phyloP scores from a whole-genome alignment of 257 asterid species.

The Nicotiana obtusifolia region DNA sequence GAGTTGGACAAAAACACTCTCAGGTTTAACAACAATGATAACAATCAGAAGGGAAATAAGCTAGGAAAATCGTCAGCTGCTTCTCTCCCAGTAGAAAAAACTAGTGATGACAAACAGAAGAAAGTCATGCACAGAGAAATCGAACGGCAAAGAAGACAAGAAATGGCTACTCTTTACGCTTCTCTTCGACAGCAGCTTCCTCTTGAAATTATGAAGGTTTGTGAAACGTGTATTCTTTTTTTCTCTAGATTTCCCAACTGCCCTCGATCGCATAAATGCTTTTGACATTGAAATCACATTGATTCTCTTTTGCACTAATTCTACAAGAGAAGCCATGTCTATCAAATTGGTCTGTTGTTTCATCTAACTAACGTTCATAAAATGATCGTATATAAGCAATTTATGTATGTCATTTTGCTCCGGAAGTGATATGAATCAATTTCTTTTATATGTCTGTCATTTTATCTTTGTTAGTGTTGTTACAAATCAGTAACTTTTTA shows the following conservation, averaged over 20 bases:
- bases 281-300: too few species aligned
- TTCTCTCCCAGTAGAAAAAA: background rate
- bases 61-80: background rate
- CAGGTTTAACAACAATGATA: background rate
- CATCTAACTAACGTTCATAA: too few species aligned
- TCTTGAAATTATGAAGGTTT: slow-evolving; percentile 46
- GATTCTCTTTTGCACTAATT: too few species aligned
- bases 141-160: slow-evolving; percentile 58
- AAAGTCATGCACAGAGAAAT: slow-evolving; percentile 34
- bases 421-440: too few species aligned
- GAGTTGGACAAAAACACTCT: background rate
- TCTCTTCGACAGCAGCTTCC: slow-evolving; percentile 55
- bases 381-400: too few species aligned
- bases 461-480: too few species aligned
- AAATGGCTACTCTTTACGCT: slow-evolving; percentile 44
- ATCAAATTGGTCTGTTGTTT: too few species aligned
- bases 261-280: background rate
- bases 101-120: slow-evolving; percentile 8
- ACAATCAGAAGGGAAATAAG: background rate
- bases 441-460: too few species aligned
- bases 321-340: too few species aligned
- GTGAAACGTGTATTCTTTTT: background rate
- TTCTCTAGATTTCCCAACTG: background rate
- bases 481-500: too few species aligned
- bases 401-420: too few species aligned